phyloP scores from a whole-genome alignment of 176 grass and related monocot genomes.

The Coix lacrymajobi region DNA sequence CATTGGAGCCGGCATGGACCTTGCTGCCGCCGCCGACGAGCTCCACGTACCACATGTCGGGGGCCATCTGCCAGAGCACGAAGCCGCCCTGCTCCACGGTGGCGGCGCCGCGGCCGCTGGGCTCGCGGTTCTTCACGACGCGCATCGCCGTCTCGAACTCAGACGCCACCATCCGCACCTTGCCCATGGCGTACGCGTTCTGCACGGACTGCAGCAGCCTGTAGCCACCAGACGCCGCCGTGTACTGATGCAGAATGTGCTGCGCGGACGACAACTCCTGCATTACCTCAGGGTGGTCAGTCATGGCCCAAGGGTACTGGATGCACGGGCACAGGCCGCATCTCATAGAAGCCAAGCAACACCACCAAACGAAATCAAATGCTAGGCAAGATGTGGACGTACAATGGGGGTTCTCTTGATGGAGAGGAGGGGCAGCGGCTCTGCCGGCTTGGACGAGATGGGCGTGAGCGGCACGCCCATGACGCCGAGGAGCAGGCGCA shows the following conservation, averaged over 20 bases:
- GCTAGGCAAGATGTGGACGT: slow-evolving; percentile 15
- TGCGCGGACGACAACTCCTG: slow-evolving; percentile 85
- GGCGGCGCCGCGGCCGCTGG: slow-evolving; percentile 34
- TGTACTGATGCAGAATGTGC: slow-evolving; percentile 96
- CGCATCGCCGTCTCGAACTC: slow-evolving; percentile 77
- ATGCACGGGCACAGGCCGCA: slow-evolving; percentile 17
- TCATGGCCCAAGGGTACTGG: neutral
- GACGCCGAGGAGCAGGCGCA: no score
- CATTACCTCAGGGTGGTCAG: neutral
- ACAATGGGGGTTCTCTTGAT: slow-evolving; percentile 83
- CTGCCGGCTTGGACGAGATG: slow-evolving; percentile 32
- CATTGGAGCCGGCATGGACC: slow-evolving; percentile 84
- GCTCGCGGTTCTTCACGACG: slow-evolving; percentile 60
- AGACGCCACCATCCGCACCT: slow-evolving; percentile 84
- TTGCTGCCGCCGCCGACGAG: slow-evolving; percentile 89
- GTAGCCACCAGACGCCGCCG: slow-evolving; percentile 67
- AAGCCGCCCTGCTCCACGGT: slow-evolving; percentile 73
- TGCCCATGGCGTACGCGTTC: slow-evolving; percentile 86
- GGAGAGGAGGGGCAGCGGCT: slow-evolving; percentile 51
- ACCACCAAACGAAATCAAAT: neutral
- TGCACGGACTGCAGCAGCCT: slow-evolving; percentile 61
- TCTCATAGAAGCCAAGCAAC: slow-evolving; percentile 19
- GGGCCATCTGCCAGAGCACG: slow-evolving; percentile 91
- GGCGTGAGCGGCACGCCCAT: slow-evolving; percentile 82
- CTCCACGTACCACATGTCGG: slow-evolving; percentile 96